Evolutionary conservation across 768 basidiomycete genomes (phyloP).

Genomic region (Boletus speciosus): DNA sequence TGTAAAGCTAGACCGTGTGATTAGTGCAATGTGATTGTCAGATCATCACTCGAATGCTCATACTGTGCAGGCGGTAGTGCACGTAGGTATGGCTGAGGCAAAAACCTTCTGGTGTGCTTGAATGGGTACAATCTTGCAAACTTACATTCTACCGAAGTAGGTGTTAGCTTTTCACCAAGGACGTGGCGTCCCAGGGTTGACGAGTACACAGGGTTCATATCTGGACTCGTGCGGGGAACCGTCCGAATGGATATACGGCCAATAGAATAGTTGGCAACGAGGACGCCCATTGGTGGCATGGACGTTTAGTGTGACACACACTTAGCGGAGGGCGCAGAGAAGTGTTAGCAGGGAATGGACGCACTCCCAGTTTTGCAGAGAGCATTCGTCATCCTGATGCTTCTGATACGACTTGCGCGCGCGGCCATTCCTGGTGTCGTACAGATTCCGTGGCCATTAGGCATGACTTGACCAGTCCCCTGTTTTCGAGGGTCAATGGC

Average conservation of each 20-base stretch:
- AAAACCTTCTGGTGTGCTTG: neutral
- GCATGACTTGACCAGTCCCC: constrained; percentile 6
- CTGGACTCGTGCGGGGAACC: constrained; percentile 5
- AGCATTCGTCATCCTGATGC: constrained; percentile 13
- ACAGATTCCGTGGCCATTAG: constrained; percentile 13
- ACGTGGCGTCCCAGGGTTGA: constrained; percentile 2
- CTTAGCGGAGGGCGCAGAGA: constrained; percentile 26
- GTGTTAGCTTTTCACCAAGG: neutral
- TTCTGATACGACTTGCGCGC: constrained; percentile 22
- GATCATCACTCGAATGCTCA: neutral
- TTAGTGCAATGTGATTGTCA: neutral
- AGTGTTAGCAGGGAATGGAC: constrained; percentile 27
- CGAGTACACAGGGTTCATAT: constrained; percentile 1
- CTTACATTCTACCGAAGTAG: neutral
- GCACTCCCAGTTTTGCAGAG: constrained; percentile 16
- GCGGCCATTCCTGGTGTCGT: neutral
- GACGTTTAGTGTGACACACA: constrained; percentile 6
- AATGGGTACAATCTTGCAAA: neutral
- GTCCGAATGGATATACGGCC: constrained; percentile 7
- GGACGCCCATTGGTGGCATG: constrained; percentile 7
- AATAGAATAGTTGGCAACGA: constrained; percentile 4
- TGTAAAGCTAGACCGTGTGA: neutral
- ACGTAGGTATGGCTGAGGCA: neutral
- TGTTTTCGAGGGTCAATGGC: constrained; percentile 18
- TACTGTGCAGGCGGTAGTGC: neutral